Conservation (phyloP, 768 basidiomycete genomes). For the Tulasnella calospora region DNA sequence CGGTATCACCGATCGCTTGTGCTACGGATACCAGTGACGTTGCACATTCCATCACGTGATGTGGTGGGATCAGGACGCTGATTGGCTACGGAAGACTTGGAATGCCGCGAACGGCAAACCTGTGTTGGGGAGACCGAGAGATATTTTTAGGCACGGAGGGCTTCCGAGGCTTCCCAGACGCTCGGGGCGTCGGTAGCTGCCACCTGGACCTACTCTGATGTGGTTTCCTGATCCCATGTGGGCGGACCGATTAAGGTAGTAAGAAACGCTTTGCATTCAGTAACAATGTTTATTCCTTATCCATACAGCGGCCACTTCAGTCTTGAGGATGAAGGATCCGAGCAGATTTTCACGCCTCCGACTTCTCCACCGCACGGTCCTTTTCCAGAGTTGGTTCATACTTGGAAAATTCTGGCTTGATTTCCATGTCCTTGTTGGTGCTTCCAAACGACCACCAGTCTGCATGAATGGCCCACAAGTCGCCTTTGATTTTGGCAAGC, state of each 20-base stretch:
- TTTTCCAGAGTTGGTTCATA: slow-evolving; percentile 6
- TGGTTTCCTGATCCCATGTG: neutral
- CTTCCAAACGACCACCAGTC: slow-evolving; percentile 17
- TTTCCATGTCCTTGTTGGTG: neutral
- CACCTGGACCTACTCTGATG: neutral
- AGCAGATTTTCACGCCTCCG: neutral
- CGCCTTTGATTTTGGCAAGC: neutral
- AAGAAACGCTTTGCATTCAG: neutral
- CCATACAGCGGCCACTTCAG: neutral
- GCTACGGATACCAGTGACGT: neutral
- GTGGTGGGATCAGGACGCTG: neutral
- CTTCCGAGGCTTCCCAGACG: neutral
- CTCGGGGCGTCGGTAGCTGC: neutral
- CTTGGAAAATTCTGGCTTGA: neutral
- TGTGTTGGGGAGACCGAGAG: neutral
- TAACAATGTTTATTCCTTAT: neutral
- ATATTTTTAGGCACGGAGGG: neutral
- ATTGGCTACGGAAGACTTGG: neutral
- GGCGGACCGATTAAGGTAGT: neutral
- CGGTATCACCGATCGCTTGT: neutral
- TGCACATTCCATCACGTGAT: neutral
- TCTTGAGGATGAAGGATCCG: neutral
- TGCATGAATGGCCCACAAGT: neutral
- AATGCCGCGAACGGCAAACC: neutral
- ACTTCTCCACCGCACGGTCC: neutral